These are phyloP conservation scores for Fraxinus nigra DNA, from an alignment of 305 asterid species.

Conservation along the genomic window DNA sequence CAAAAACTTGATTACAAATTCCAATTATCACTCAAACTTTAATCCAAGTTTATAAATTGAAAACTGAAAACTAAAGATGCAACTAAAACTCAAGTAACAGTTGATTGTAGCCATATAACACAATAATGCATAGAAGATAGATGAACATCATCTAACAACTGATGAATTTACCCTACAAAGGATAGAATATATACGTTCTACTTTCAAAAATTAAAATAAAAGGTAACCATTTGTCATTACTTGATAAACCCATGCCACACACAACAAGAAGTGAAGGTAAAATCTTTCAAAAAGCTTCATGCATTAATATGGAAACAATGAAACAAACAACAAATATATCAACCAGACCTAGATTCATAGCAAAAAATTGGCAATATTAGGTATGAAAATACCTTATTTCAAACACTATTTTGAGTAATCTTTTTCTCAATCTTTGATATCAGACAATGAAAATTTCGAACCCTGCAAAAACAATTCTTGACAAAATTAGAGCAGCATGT, in stretches of 20 bases:
- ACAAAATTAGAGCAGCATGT: no score
- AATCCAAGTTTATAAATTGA: neutral
- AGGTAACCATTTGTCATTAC: neutral
- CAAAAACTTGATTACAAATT: constrained; percentile 17
- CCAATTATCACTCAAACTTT: constrained; percentile 14
- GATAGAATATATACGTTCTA: neutral
- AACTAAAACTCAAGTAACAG: neutral
- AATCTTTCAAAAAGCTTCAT: neutral
- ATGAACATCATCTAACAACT: neutral
- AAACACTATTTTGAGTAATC: no score
- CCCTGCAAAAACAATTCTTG: no score
- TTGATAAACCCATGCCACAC: neutral
- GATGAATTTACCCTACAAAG: neutral
- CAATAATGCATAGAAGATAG: neutral
- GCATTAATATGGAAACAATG: no score
- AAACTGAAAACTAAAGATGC: neutral
- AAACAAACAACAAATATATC: no score
- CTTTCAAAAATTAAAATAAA: no score
- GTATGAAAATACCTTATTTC: no score
- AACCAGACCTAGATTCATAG: no score
- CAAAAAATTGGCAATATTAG: no score
- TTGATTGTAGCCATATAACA: neutral
- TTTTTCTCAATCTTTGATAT: no score
- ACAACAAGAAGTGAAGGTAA: neutral
- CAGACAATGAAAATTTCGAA: no score